Evolutionary conservation across 192 early-diverging fungal species (phyloP).

Genomic region (Podila epicladia): DNA sequence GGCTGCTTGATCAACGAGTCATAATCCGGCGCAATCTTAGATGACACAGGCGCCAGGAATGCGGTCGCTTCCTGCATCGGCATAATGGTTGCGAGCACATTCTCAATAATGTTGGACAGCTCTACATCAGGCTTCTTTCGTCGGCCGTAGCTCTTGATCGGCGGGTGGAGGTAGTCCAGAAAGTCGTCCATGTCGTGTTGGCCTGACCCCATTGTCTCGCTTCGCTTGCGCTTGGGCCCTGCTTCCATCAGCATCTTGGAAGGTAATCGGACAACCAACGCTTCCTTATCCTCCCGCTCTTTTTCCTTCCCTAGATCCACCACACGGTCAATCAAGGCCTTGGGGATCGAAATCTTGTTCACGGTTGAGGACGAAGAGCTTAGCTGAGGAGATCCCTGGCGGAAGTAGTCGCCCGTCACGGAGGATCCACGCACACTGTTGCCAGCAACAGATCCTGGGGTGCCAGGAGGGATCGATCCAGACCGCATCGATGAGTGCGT

Average conservation of each 20-base stretch:
- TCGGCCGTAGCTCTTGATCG: slow-evolving; percentile 58
- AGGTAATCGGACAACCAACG: slow-evolving; percentile 35
- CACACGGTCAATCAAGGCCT: slow-evolving; percentile 46
- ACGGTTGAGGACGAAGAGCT: not conserved
- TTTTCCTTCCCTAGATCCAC: slow-evolving; percentile 38
- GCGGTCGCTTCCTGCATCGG: slow-evolving; percentile 55
- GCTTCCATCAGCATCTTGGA: slow-evolving; percentile 42
- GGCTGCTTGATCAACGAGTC: slow-evolving; percentile 61
- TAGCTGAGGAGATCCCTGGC: slow-evolving; percentile 32
- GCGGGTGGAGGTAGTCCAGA: slow-evolving; percentile 52
- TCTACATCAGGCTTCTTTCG: slow-evolving; percentile 60
- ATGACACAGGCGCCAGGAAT: slow-evolving; percentile 60
- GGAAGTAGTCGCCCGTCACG: slow-evolving; percentile 11
- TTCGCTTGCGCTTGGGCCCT: slow-evolving; percentile 45
- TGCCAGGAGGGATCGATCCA: slow-evolving; percentile 26
- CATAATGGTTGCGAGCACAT: slow-evolving; percentile 51
- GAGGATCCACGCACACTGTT: slow-evolving; percentile 8
- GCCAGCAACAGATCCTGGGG: slow-evolving; percentile 3
- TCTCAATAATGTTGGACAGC: slow-evolving; percentile 57
- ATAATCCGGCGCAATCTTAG: slow-evolving; percentile 61
- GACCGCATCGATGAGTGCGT: slow-evolving; percentile 14
- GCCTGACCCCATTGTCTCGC: slow-evolving; percentile 21
- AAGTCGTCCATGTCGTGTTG: slow-evolving; percentile 42
- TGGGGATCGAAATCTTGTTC: slow-evolving; percentile 51
- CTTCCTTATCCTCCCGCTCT: slow-evolving; percentile 44